These are phyloP conservation scores for Eucalyptus lansdowneana DNA, from an alignment of 345 rosid genomes.

Conservation along the genomic window DNA sequence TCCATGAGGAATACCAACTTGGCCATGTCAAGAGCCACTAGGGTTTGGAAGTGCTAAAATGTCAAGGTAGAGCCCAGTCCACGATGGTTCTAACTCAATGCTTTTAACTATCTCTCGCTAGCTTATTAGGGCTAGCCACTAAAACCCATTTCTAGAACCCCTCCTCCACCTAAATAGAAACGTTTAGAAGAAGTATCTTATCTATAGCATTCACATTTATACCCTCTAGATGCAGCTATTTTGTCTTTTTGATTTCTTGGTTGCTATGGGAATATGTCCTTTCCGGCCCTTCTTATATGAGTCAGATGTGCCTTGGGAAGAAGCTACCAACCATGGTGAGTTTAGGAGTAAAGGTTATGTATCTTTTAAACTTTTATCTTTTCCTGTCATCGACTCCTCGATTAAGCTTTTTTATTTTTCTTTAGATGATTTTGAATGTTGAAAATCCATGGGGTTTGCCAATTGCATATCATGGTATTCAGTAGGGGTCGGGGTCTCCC, in stretches of 20 bases:
- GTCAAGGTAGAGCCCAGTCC: fast-evolving
- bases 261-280: neutral
- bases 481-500: no score
- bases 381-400: no score
- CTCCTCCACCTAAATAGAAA: neutral
- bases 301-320: neutral
- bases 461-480: no score
- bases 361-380: no score
- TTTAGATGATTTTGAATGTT: no score
- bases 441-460: no score
- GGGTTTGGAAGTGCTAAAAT: neutral
- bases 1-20: neutral
- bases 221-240: neutral
- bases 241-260: no score
- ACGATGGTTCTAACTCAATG: neutral
- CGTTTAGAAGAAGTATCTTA: neutral
- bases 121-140: neutral
- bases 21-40: neutral
- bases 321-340: fast-evolving
- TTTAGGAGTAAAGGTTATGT: no score
- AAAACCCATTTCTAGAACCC: neutral
- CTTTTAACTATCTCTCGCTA: neutral
- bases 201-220: neutral
- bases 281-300: neutral
- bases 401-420: no score